Percentiles rank a stretch among this genome's conserved stretches.
phyloP scores from a whole-genome alignment of 768 basidiomycete genomes.

The Tulasnella sp. region DNA sequence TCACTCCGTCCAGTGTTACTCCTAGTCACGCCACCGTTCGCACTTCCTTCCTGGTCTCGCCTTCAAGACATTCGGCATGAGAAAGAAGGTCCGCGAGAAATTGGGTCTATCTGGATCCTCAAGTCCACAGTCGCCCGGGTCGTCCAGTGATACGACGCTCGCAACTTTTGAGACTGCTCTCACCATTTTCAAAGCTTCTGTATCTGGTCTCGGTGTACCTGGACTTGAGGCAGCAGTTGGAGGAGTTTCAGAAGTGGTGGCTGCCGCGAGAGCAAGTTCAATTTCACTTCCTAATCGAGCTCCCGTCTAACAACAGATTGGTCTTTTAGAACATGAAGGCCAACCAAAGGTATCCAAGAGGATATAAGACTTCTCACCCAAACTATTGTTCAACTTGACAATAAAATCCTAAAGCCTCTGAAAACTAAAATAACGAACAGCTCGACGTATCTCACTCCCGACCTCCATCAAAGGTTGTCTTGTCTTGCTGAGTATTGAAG shows the following conservation, averaged over 20 bases:
- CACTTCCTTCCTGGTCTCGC: not conserved
- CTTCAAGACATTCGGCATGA: not conserved
- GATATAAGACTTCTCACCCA: not conserved
- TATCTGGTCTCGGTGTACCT: not conserved
- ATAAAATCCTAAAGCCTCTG: not conserved
- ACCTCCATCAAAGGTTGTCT: not conserved
- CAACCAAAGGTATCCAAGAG: not conserved
- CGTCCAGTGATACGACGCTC: not conserved
- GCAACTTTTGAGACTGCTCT: not conserved
- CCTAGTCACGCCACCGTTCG: not conserved
- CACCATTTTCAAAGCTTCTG: not conserved
- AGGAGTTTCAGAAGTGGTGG: not conserved
- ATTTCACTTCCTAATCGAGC: not conserved
- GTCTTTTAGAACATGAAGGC: not conserved
- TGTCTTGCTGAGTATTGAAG: not conserved
- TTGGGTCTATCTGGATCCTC: not conserved
- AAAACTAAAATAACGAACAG: not conserved
- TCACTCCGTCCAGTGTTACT: not conserved
- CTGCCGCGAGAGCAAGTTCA: not conserved
- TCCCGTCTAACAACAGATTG: not conserved
- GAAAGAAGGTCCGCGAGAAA: not conserved
- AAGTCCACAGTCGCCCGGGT: not conserved
- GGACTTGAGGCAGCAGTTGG: slow-evolving; percentile 5
- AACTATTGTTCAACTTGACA: not conserved
- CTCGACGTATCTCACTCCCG: not conserved